Evolutionary conservation across 2,329 filamentous ascomycete genomes (phyloP), one percentile per base, ranked within the genome.

Genomic region (Monosporascus sp.): DNA sequence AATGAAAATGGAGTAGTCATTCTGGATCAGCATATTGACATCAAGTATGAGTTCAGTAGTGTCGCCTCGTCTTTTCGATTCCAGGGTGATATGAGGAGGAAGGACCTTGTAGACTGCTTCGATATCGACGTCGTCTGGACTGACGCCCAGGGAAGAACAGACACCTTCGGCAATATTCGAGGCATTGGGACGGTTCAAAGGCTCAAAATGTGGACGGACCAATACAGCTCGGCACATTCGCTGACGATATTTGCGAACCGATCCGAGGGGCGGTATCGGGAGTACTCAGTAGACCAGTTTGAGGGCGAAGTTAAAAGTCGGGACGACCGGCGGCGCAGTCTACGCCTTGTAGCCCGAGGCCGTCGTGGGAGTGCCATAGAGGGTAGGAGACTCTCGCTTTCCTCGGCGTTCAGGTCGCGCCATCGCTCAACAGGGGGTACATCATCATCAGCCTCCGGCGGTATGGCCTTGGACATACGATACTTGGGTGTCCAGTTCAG

Each of bases 91-190:
- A 59, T 80, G 38, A 72, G 77, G 22, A 65, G 68, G 31, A 75
- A 75, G 60, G 74, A 78, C 44, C 62, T 80, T 22, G 60, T 80
- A 35, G 77, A 74, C 58, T 79, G 77, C 62, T 80, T 75, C 52
- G 77, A 80, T 54, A 71, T 78, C 35, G 77, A 80, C 55, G 77
- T 80, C 9, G 68, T 77, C 37, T 80, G 77, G 77, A 77, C 76
- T 22, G 77, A 80, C 56, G 64, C 70, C 4, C 75, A 80, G 55
- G 68, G 74, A 47, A 71, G 77, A 39, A 79, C 75, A 3, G 77
- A 80, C 62, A 65, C 71, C 17, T 78, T 78, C 55, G 77, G 77
- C 46, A 78, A 73, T 35, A 71, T 80, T 14, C 73, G 74, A 52
- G 77, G 77, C 20, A 70, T 80, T 51, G 77, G 75, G 1, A 74